phyloP scores from a whole-genome alignment of 768 basidiomycete species.

The Coprinopsis cinerea region DNA sequence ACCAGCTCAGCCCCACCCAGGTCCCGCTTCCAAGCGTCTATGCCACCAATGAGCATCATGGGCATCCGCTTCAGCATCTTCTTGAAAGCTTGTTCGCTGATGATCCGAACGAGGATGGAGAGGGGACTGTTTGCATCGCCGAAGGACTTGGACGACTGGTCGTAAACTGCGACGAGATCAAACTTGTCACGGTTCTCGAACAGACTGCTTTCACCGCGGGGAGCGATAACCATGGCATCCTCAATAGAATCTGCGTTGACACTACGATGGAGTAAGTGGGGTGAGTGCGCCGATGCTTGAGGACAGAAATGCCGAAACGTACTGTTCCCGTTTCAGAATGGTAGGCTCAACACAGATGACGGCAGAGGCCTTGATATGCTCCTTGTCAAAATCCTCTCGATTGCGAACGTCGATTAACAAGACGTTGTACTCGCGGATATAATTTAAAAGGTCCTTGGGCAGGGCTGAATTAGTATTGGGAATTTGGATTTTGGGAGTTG shows the following conservation, averaged over 20 bases:
- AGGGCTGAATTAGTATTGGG: slow-evolving; percentile 55
- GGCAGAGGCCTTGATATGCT: slow-evolving; percentile 61
- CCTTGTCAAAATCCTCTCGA: slow-evolving; percentile 68
- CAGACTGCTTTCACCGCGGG: slow-evolving; percentile 61
- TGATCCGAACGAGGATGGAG: slow-evolving; percentile 56
- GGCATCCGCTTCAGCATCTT: slow-evolving; percentile 72
- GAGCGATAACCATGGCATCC: slow-evolving; percentile 64
- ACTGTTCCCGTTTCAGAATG: slow-evolving; percentile 66
- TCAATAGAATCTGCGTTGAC: slow-evolving; percentile 65
- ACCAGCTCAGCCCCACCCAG: slow-evolving; percentile 35
- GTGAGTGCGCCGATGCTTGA: not conserved
- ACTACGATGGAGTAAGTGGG: slow-evolving; percentile 30
- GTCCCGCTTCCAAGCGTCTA: slow-evolving; percentile 71
- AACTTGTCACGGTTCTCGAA: slow-evolving; percentile 85
- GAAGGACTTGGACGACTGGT: slow-evolving; percentile 52
- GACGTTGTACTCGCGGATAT: slow-evolving; percentile 52
- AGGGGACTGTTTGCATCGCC: slow-evolving; percentile 45
- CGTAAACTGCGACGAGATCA: slow-evolving; percentile 85
- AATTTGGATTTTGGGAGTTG: slow-evolving; percentile 29
- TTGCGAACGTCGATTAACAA: slow-evolving; percentile 82
- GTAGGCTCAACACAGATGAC: slow-evolving; percentile 84
- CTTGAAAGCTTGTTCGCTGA: slow-evolving; percentile 68
- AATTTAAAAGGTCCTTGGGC: slow-evolving; percentile 54
- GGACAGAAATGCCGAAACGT: slow-evolving; percentile 22
- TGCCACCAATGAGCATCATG: slow-evolving; percentile 78